These are phyloP conservation scores for Xylaria nigripes DNA, from an alignment of 495 filamentous ascomycete species.

Conservation along the genomic window DNA sequence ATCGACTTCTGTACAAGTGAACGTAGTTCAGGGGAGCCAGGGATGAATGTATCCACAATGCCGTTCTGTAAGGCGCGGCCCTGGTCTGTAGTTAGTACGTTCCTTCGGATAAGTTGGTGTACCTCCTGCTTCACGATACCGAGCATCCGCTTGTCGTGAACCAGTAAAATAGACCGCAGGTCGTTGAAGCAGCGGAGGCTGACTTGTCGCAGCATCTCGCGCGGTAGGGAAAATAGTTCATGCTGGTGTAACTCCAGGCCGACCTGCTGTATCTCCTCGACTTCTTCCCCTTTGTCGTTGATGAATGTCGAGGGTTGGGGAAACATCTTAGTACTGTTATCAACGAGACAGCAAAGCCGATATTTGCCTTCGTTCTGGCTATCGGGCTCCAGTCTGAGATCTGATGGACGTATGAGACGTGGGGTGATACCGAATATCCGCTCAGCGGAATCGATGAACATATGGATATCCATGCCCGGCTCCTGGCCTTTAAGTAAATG, in stretches of 20 bases:
- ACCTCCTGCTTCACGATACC: constrained; percentile 35
- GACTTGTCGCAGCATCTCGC: constrained; percentile 27
- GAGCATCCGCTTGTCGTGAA: constrained; percentile 42
- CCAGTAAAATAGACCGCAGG: constrained; percentile 34
- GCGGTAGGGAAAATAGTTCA: constrained; percentile 26
- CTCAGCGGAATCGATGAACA: constrained; percentile 21
- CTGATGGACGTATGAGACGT: constrained; percentile 10
- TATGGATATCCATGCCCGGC: constrained; percentile 27
- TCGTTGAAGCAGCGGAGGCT: constrained; percentile 35
- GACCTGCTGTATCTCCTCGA: constrained; percentile 36
- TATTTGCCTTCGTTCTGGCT: constrained; percentile 5
- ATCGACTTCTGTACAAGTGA: background rate
- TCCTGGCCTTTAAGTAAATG: constrained; percentile 32
- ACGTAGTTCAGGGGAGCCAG: constrained; percentile 19
- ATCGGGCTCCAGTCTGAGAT: constrained; percentile 15
- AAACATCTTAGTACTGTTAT: background rate
- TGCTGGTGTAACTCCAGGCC: constrained; percentile 36
- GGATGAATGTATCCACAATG: constrained; percentile 14
- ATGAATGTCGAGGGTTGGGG: constrained; percentile 6
- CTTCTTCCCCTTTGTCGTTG: constrained; percentile 16
- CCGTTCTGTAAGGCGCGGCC: constrained; percentile 20
- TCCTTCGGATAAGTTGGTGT: constrained; percentile 16
- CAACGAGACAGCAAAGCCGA: constrained; percentile 22
- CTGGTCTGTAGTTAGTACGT: constrained; percentile 22
- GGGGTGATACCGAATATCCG: constrained; percentile 15